Base-by-base conservation (phyloP, 495 filamentous ascomycete species). In the Podospora pseudoanserina region DNA sequence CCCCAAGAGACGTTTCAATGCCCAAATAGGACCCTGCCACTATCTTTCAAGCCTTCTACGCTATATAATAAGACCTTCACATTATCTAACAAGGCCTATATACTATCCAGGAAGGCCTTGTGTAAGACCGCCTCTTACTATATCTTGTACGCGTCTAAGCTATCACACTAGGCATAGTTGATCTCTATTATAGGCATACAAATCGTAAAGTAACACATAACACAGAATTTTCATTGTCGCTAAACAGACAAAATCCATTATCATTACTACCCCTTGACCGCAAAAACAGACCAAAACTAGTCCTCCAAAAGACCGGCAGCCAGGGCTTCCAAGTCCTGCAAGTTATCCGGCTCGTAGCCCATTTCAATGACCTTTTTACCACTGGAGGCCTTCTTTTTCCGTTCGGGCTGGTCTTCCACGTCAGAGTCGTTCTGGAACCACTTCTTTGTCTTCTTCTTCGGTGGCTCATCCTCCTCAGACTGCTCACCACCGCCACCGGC, bases 251-350 rank as follows among this genome's bases (percentile, higher is more conserved):
- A 39, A 39, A 39, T 39, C 34, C 34, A 39, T 39, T 39, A 39
- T 39, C 34, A 39, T 39, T 4, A 39, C 34, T 39, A 5, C 34
- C 34, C 34, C 34, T 6, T 39, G 34, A 11, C 34, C 11, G 34
- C 3, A 5, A 39, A 11, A 23, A 57, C 54, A 57, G 20, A 18
- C 16, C 20, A 57, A 23, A 16, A n/a, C 56, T 68, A 83, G 63
- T 81, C 83, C 64, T 85, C 90, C 73, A 98, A 82, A 74, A 97
- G 80, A 2, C 92, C 93, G 70, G 90, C 87, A 70, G 94, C 94
- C 85, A 96, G 74, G 65, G 90, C 88, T 79, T 98, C 94, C 76
- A 97, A 81, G 84, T 97, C 92, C 73, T 94, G 91, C 80, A 97
- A 78, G 27, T 90, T 96, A 78, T 94, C 88, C 65, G 92, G 92